These are phyloP conservation scores for Malus hybrid DNA, from an alignment of 331 rosid genomes.

Conservation along the genomic window DNA sequence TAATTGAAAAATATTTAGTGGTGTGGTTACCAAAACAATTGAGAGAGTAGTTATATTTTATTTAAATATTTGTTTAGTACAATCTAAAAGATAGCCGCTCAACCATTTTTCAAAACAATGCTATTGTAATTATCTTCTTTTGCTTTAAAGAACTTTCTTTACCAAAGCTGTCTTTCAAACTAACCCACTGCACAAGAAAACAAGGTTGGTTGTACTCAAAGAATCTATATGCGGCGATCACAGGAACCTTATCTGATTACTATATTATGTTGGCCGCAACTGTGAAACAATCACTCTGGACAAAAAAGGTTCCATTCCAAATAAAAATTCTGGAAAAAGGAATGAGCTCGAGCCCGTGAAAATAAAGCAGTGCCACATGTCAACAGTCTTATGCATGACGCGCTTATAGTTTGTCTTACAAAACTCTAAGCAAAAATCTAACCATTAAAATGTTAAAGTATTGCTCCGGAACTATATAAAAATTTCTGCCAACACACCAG, in stretches of 20 bases:
- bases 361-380: background rate
- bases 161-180: background rate
- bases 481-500: too few species aligned
- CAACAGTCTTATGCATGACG: background rate
- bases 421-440: too few species aligned
- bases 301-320: background rate
- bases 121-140: too few species aligned
- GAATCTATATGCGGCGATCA: background rate
- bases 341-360: background rate
- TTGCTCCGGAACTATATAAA: too few species aligned
- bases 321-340: too few species aligned
- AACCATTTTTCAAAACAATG: background rate
- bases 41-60: too few species aligned
- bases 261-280: background rate
- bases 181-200: background rate
- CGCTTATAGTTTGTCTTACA: too few species aligned
- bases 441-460: too few species aligned
- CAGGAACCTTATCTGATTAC: background rate
- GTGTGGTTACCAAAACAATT: too few species aligned
- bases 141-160: background rate
- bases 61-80: too few species aligned
- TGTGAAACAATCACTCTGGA: background rate
- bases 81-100: too few species aligned
- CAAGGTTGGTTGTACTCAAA: background rate
- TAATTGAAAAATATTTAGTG: too few species aligned